Evolutionary conservation across 306 rosid species (phyloP).

Genomic region (Casuarina equisetifolia): DNA sequence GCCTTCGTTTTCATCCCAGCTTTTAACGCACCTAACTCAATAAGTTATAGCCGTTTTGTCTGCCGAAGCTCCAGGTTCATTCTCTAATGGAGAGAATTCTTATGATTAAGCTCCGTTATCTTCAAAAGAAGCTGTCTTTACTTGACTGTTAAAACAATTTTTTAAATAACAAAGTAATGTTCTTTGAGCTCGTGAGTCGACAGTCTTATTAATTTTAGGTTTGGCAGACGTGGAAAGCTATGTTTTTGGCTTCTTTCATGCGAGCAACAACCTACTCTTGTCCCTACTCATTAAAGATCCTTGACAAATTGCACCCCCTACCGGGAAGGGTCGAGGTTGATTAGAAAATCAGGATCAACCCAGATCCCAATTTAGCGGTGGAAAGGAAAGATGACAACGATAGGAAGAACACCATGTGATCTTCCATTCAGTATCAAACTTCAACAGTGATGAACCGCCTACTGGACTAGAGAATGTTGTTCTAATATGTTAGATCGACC

Average conservation of each 20-base stretch:
- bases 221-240: not conserved
- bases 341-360: slow-evolving; percentile 3
- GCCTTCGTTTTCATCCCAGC: not conserved
- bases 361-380: not conserved
- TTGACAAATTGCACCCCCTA: slow-evolving; percentile 28
- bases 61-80: no score
- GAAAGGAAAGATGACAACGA: not conserved
- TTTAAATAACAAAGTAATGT: not conserved
- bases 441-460: not conserved
- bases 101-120: not conserved
- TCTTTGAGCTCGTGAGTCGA: slow-evolving; percentile 7
- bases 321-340: slow-evolving; percentile 19
- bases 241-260: slow-evolving; percentile 8
- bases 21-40: not conserved
- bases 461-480: not conserved
- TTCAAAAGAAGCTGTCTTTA: not conserved
- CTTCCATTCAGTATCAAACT: not conserved
- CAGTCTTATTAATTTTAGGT: slow-evolving; percentile 42
- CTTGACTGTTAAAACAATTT: not conserved
- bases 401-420: not conserved
- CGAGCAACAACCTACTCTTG: slow-evolving; percentile 46
- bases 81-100: not conserved
- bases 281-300: slow-evolving; percentile 22
- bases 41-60: no score
- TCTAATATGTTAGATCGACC: no score